Conservation (phyloP, 1,139 yeast genomes). For the Hemisphaericaspora lyxosophila region DNA sequence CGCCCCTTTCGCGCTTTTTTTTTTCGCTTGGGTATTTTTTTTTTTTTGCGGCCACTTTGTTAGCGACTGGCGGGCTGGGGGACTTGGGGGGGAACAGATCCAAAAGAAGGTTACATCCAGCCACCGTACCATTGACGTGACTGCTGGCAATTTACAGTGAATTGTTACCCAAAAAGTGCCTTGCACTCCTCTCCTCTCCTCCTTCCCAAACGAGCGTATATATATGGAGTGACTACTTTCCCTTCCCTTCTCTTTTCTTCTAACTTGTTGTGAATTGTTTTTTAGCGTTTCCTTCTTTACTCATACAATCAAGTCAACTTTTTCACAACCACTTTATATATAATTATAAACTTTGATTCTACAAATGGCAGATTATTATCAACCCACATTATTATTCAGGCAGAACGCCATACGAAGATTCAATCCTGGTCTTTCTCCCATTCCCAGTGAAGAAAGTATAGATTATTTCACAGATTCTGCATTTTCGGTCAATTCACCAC, state of each 20-base stretch:
- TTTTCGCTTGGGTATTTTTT: neutral
- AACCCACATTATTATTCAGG: constrained; percentile 46
- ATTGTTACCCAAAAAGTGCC: no score
- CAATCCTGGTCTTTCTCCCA: constrained; percentile 30
- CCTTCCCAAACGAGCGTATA: neutral
- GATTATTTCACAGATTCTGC: neutral
- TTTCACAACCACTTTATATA: neutral
- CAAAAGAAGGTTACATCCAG: neutral
- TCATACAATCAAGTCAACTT: no score
- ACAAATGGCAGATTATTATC: constrained; percentile 38
- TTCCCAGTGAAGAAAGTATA: constrained; percentile 25
- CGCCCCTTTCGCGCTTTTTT: neutral
- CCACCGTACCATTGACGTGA: neutral
- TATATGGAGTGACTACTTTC: neutral
- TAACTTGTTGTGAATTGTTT: neutral
- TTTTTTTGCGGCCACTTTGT: neutral
- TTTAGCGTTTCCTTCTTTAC: no score
- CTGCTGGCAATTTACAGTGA: no score
- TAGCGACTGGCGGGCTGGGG: neutral
- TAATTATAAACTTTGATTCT: neutral
- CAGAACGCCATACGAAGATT: constrained; percentile 44
- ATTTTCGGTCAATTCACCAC: neutral
- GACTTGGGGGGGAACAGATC: neutral
- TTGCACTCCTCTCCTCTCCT: no score
- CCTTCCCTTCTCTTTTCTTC: neutral